Evolutionary conservation across 2,329 filamentous ascomycete species (phyloP).

Genomic region (Rutstroemia sydowiana): DNA sequence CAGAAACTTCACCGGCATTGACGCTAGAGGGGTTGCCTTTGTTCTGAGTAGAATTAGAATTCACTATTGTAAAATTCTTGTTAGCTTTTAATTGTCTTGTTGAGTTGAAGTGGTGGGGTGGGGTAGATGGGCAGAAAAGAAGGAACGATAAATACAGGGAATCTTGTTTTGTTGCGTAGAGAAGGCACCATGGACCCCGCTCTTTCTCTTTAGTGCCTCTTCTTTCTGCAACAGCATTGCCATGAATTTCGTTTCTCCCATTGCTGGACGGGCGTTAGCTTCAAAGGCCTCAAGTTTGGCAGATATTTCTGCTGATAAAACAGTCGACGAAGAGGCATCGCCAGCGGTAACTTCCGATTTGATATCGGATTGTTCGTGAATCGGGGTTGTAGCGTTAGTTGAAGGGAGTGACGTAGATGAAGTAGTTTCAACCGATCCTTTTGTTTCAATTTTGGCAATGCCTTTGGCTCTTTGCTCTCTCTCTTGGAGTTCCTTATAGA

Average conservation of each 20-base stretch:
- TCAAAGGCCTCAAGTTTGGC: not conserved
- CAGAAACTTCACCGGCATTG: not conserved
- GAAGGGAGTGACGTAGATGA: too few species aligned
- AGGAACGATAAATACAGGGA: not conserved
- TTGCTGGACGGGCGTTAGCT: not conserved
- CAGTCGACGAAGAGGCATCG: too few species aligned
- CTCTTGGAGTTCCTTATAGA: too few species aligned
- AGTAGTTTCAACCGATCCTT: too few species aligned
- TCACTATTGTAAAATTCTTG: not conserved
- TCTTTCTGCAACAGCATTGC: not conserved
- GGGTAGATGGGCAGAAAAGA: not conserved
- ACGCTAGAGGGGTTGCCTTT: too few species aligned
- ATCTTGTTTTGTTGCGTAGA: not conserved
- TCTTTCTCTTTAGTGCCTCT: not conserved
- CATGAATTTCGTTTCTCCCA: slow-evolving; percentile 3
- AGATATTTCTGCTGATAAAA: not conserved
- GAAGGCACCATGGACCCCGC: too few species aligned
- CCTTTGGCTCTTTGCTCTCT: too few species aligned
- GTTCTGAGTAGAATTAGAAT: not conserved
- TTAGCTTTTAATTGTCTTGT: not conserved
- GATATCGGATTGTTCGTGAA: too few species aligned
- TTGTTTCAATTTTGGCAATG: too few species aligned
- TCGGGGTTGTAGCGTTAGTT: too few species aligned
- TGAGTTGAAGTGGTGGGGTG: not conserved
- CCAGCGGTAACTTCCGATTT: too few species aligned